Evolutionary conservation across 1,284 basidiomycete species (phyloP).

Genomic region (Apiotrichum montevideense): DNA sequence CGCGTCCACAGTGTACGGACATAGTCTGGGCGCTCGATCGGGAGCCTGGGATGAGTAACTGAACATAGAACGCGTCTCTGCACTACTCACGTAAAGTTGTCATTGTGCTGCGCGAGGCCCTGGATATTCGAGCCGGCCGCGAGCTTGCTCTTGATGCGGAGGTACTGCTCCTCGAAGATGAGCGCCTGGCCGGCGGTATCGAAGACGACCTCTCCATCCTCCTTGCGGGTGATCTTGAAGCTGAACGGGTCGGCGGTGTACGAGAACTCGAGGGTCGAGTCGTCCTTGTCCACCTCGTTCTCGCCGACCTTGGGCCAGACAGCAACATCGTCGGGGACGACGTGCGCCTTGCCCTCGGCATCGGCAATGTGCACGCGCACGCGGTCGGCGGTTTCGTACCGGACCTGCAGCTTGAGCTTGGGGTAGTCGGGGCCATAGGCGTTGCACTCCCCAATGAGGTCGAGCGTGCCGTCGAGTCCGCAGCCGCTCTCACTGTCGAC

Average conservation of each 20-base stretch:
- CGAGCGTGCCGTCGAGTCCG: conserved; percentile 21
- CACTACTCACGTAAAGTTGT: conserved; percentile 10
- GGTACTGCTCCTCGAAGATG: conserved; percentile 74
- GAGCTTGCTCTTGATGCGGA: conserved; percentile 52
- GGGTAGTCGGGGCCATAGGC: conserved; percentile 64
- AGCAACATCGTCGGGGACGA: conserved; percentile 61
- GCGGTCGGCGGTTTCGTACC: conserved; percentile 27
- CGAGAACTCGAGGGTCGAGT: conserved; percentile 54
- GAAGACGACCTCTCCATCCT: conserved; percentile 57
- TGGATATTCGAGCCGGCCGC: conserved; percentile 60
- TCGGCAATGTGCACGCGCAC: conserved; percentile 69
- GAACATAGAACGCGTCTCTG: neutral
- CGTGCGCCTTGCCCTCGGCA: conserved; percentile 54
- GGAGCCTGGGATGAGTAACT: conserved; percentile 59
- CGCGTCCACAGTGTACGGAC: conserved; percentile 30
- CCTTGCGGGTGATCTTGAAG: conserved; percentile 65
- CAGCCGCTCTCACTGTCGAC: conserved; percentile 2
- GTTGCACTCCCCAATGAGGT: conserved; percentile 53
- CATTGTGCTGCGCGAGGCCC: conserved; percentile 59
- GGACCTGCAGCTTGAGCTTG: conserved; percentile 54
- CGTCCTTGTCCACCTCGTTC: conserved; percentile 49
- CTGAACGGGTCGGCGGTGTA: conserved; percentile 61
- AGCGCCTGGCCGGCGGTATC: conserved; percentile 61
- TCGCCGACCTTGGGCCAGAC: conserved; percentile 51
- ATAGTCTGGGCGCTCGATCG: conserved; percentile 49